Percentiles rank a stretch among this genome's conserved stretches.
Evolutionary conservation across 805 yeast genomes (phyloP).

Genomic region (Pichia membranifaciens): DNA sequence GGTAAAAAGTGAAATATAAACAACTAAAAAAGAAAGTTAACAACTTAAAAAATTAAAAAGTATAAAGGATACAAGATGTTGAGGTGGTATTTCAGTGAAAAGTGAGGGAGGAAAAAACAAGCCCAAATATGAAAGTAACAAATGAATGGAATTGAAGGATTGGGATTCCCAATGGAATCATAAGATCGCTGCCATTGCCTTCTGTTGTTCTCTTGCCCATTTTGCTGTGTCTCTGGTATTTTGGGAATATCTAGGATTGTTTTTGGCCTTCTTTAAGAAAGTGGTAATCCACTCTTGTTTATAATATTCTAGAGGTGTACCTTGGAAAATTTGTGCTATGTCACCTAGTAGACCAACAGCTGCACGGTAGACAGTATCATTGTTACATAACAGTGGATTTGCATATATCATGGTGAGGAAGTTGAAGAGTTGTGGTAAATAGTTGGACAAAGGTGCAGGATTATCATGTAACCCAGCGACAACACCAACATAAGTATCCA

Average conservation of each 20-base stretch:
- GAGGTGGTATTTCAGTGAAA: background rate
- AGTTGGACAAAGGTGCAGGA: conserved; percentile 61
- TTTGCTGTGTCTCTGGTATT: conserved; percentile 86
- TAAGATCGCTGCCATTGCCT: conserved; percentile 23
- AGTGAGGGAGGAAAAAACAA: background rate
- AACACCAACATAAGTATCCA: conserved; percentile 93
- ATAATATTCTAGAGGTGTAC: conserved; percentile 54
- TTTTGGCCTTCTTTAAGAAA: conserved; percentile 67
- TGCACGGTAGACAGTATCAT: conserved; percentile 71
- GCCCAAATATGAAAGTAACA: no score
- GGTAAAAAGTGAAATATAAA: background rate
- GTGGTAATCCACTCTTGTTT: conserved; percentile 73
- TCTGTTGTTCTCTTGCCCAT: conserved; percentile 92
- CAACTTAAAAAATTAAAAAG: background rate
- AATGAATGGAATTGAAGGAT: no score
- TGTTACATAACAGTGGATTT: conserved; percentile 54
- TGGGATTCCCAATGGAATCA: background rate
- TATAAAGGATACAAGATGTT: background rate
- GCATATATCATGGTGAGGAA: conserved; percentile 56
- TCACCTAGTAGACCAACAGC: conserved; percentile 92
- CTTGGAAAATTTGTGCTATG: conserved; percentile 75
- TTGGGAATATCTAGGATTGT: conserved; percentile 53
- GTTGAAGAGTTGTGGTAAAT: conserved; percentile 62
- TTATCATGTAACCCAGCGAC: conserved; percentile 78
- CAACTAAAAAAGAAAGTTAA: background rate